A percentile compares a stretch with the other conserved stretches of the same genome.
Evolutionary conservation across 225 moss, liverwort and hornwort genomes (phyloP).

Genomic region (Takakia lepidozioides): DNA sequence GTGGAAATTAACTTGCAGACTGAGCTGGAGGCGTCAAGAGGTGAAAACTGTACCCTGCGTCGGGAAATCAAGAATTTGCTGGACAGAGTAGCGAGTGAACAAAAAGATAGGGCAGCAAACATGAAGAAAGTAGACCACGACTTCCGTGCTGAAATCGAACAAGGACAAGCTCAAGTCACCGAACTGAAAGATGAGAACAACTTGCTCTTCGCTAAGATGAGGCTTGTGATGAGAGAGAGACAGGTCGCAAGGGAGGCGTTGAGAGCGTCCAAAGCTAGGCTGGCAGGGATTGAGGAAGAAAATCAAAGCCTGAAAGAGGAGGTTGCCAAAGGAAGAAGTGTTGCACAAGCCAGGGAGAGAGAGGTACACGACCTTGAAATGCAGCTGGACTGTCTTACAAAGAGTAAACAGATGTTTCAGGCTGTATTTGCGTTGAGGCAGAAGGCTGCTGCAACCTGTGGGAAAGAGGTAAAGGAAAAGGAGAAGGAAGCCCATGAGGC

Average conservation of each 20-base stretch:
- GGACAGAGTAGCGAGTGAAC: conserved; percentile 47
- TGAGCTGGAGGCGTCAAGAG: conserved; percentile 62
- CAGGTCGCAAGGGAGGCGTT: conserved; percentile 55
- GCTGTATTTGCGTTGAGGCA: conserved; percentile 64
- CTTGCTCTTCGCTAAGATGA: conserved; percentile 52
- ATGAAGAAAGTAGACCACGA: conserved; percentile 41
- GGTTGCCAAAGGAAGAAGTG: conserved; percentile 34
- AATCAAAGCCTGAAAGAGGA: conserved; percentile 58
- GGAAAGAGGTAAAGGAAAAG: conserved; percentile 46
- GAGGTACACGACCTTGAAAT: conserved; percentile 60
- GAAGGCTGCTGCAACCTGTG: conserved; percentile 41
- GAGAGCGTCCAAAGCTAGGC: conserved; percentile 37
- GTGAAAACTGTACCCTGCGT: conserved; percentile 46
- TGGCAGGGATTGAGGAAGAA: conserved; percentile 57
- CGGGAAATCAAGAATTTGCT: conserved; percentile 48
- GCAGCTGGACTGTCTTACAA: conserved; percentile 49
- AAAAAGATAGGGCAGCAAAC: conserved; percentile 26
- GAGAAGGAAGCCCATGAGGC: conserved; percentile 42
- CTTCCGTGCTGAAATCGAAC: conserved; percentile 55
- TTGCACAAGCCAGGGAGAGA: conserved; percentile 60
- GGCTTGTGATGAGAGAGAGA: conserved; percentile 53
- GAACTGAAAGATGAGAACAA: conserved; percentile 81
- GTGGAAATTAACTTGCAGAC: conserved; percentile 64
- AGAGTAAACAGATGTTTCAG: conserved; percentile 68
- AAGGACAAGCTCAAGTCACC: conserved; percentile 50